A percentile compares a stretch with the other conserved stretches of the same genome.
phyloP scores from a whole-genome alignment of 805 yeast species.

The Yamadazyma philogaea region DNA sequence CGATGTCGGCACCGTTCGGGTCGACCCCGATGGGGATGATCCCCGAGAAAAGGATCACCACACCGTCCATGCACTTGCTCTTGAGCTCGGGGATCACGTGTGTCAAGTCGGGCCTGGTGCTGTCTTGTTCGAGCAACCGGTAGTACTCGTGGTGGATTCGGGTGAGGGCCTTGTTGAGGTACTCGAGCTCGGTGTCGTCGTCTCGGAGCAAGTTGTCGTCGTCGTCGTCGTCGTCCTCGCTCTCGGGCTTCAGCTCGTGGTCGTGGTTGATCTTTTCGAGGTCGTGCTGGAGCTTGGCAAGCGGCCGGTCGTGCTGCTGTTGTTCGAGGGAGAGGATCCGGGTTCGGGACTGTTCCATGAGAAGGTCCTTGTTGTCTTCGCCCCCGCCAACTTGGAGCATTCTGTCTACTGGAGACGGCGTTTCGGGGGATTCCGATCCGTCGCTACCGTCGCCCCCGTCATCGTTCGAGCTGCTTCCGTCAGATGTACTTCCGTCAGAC shows the following conservation, averaged over 20 bases:
- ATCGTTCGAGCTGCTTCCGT: too few species aligned
- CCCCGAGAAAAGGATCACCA: conserved; percentile 78
- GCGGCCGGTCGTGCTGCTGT: conserved; percentile 78
- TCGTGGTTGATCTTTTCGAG: conserved; percentile 49
- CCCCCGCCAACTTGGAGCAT: conserved; percentile 50
- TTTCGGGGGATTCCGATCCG: conserved; percentile 5
- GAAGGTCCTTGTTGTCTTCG: conserved; percentile 45
- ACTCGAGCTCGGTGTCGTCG: conserved; percentile 73
- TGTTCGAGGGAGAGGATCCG: conserved; percentile 71
- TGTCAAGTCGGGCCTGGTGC: conserved; percentile 56
- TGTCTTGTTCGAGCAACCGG: conserved; percentile 33
- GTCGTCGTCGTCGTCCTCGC: conserved; percentile 26
- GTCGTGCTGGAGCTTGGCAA: conserved; percentile 77
- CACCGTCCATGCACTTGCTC: conserved; percentile 59
- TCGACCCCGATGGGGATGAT: conserved; percentile 81
- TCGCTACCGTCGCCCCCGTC: too few species aligned
- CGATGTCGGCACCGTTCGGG: conserved; percentile 76
- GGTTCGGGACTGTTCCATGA: conserved; percentile 57
- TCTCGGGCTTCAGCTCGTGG: conserved; percentile 18
- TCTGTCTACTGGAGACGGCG: conserved; percentile 45
- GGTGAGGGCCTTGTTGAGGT: conserved; percentile 58
- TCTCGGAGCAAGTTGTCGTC: conserved; percentile 61
- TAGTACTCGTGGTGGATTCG: conserved; percentile 70
- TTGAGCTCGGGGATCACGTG: conserved; percentile 76
- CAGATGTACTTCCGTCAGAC: too few species aligned